Evolutionary conservation across 768 basidiomycete species (phyloP).

Genomic region (Piloderma croceum): DNA sequence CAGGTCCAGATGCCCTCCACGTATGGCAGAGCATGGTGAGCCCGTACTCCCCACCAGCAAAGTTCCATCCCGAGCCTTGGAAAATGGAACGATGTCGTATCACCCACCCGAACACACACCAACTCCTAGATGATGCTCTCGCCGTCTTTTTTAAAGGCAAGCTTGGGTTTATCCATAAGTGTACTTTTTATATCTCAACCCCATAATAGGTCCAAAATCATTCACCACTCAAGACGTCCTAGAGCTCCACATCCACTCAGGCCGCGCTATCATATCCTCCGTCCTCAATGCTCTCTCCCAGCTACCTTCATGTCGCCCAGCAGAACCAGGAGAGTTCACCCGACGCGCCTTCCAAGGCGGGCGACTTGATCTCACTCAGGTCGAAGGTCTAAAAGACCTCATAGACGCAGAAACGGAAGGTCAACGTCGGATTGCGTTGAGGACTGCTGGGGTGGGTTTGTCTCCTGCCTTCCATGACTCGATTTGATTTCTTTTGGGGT

Average conservation of each 20-base stretch:
- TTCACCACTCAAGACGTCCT: constrained; percentile 81
- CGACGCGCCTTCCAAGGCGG: constrained; percentile 77
- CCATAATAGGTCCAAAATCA: constrained; percentile 59
- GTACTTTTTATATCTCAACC: constrained; percentile 2
- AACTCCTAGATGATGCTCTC: constrained; percentile 72
- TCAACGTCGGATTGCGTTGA: constrained; percentile 70
- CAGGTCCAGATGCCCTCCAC: constrained; percentile 62
- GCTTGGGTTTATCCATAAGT: constrained; percentile 11
- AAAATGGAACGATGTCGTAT: constrained; percentile 67
- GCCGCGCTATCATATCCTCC: constrained; percentile 70
- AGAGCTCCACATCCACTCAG: constrained; percentile 85
- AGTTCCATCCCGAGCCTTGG: constrained; percentile 47
- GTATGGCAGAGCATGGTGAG: constrained; percentile 61
- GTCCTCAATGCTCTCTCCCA: constrained; percentile 58
- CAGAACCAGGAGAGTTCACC: constrained; percentile 87
- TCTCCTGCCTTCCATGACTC: background rate
- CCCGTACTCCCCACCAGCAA: constrained; percentile 3
- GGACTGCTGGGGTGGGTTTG: constrained; percentile 57
- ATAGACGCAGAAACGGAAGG: constrained; percentile 85
- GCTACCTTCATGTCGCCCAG: constrained; percentile 65
- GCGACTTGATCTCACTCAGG: constrained; percentile 80
- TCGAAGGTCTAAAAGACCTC: constrained; percentile 82
- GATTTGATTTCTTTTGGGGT: constrained; percentile 6
- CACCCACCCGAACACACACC: constrained; percentile 53
- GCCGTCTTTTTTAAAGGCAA: constrained; percentile 78